Base-by-base conservation (phyloP, 208 protist genomes). In the Blastocrithidia nonstop region DNA sequence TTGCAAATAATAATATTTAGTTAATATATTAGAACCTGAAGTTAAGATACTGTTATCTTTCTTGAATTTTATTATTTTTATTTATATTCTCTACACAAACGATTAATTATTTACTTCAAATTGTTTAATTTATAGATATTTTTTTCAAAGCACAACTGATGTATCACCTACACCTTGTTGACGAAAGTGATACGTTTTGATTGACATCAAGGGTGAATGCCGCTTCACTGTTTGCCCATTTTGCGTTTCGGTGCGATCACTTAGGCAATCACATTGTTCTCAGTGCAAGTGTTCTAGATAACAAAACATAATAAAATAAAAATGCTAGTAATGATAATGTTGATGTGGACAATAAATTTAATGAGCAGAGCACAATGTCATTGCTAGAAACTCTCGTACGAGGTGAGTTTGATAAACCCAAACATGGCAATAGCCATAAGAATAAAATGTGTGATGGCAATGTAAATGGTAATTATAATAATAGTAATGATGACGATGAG, bases 211-310 rank as follows among this genome's bases (percentile, higher is more conserved):
- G 39, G 31, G 51, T 58, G 28, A 71, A 60, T 8, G 66, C 61
- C 0, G 65, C 63, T 3, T 43, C 65, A 15, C 40, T 87, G 7
- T 79, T 87, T 22, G 76, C 73, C 5, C 76, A 87, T 52, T 53
- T 91, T 31, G 68, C 73, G 13, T 57, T 86, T 25, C 72, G 73
- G 37, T 83, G 73, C 42, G 73, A 63, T 0, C 71, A 68, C 17
- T 54, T 84, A n/a, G 39, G 54, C 16, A 59, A 73, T 11, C 51
- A 55, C 19, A 41, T 84, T 4, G 45, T 61, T 3, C 49, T 90
- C 8, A 90, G 81, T 31, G 81, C 76, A 5, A 90, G 81, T 61
- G n/a, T n/a, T n/a, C n/a, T n/a, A n/a, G n/a, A n/a, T n/a, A n/a
- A n/a, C n/a, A n/a, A n/a, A n/a, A n/a, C n/a, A n/a, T n/a, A n/a